phyloP scores from a whole-genome alignment of 805 yeast genomes.

The Candida hispaniensis region DNA sequence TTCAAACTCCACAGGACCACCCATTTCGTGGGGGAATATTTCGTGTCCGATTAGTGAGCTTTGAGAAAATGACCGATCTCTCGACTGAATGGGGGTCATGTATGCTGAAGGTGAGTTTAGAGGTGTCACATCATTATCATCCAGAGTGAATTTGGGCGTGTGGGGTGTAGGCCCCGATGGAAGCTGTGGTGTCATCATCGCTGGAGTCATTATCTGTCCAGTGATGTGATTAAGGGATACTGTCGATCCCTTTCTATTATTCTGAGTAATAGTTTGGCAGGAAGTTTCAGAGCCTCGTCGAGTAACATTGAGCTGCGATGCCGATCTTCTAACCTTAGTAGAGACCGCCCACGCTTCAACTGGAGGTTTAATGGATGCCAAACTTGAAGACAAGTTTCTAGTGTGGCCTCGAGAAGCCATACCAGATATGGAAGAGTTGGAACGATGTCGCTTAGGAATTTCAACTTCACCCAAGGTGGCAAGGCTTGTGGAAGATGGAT shows the following conservation, averaged over 20 bases:
- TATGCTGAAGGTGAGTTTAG: constrained; percentile 13
- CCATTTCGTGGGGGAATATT: constrained; percentile 3
- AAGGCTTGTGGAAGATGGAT: constrained; percentile 14
- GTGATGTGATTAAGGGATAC: constrained; percentile 14
- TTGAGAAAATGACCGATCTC: constrained; percentile 12
- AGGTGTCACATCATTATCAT: constrained; percentile 14
- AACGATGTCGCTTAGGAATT: constrained; percentile 11
- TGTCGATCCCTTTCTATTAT: no score
- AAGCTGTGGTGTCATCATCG: constrained; percentile 6
- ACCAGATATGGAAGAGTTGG: constrained; percentile 15
- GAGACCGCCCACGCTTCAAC: constrained; percentile 15
- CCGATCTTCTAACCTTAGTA: constrained; percentile 12
- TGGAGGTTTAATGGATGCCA: constrained; percentile 11
- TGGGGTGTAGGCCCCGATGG: no score
- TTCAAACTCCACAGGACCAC: constrained; percentile 12
- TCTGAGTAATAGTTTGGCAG: no score
- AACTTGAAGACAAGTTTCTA: constrained; percentile 5
- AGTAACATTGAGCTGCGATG: no score
- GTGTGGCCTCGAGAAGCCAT: constrained; percentile 10
- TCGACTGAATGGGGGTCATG: constrained; percentile 14
- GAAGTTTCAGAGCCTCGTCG: constrained; percentile 16
- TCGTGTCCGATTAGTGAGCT: constrained; percentile 9
- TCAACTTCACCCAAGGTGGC: constrained; percentile 11
- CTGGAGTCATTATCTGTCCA: constrained; percentile 13
- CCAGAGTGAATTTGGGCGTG: constrained; percentile 15